phyloP scores from a whole-genome alignment of 1,284 basidiomycete genomes.

The Wallemia hederae region DNA sequence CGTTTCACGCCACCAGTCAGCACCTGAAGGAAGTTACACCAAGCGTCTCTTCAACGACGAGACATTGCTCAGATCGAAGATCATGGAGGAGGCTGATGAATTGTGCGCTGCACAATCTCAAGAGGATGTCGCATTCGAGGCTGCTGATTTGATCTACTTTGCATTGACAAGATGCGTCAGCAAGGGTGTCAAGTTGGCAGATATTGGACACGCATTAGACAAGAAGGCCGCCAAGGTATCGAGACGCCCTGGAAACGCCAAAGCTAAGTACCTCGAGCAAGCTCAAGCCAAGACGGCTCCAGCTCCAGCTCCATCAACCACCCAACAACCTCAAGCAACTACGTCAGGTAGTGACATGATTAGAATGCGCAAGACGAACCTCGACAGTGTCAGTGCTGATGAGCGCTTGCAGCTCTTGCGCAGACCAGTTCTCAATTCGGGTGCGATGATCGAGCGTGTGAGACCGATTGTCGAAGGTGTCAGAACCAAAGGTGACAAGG shows the following conservation, averaged over 20 bases:
- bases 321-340: background rate
- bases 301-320: background rate
- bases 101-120: slow-evolving; percentile 53
- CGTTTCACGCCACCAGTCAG: slow-evolving; percentile 34
- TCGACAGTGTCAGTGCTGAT: background rate
- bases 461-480: slow-evolving; percentile 81
- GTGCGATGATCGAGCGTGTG: slow-evolving; percentile 82
- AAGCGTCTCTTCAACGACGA: slow-evolving; percentile 58
- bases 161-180: slow-evolving; percentile 60
- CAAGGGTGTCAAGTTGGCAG: slow-evolving; percentile 50
- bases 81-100: slow-evolving; percentile 95
- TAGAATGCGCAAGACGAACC: background rate
- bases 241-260: slow-evolving; percentile 71
- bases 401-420: slow-evolving; percentile 29
- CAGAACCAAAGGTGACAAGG: slow-evolving; percentile 51
- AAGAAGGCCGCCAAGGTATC: slow-evolving; percentile 64
- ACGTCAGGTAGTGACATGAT: background rate
- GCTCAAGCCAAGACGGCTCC: slow-evolving; percentile 10
- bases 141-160: slow-evolving; percentile 88
- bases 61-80: slow-evolving; percentile 59
- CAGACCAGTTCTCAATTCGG: slow-evolving; percentile 69
- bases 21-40: slow-evolving; percentile 80
- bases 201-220: slow-evolving; percentile 64
- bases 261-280: slow-evolving; percentile 41
- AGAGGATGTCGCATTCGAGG: slow-evolving; percentile 80